A percentile compares a stretch with the other conserved stretches of the same genome.
Conservation (phyloP, 1,284 basidiomycete genomes). For the Ustilago trichophora region DNA sequence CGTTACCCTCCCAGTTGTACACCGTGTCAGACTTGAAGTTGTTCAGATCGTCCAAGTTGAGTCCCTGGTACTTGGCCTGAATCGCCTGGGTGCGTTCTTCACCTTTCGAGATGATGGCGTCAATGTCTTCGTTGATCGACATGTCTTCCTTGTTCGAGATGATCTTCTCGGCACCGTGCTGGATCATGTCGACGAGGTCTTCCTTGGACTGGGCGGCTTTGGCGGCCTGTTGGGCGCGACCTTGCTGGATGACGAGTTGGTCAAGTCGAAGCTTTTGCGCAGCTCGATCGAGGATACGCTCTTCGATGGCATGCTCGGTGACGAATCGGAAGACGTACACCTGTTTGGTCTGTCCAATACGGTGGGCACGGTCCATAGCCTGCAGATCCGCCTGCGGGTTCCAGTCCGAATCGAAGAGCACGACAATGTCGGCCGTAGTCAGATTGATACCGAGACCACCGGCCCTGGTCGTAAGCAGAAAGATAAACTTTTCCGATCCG, state of each 20-base stretch:
- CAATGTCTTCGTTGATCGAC: constrained; percentile 89
- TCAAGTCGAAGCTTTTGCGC: constrained; percentile 95
- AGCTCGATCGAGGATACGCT: constrained; percentile 93
- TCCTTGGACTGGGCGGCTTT: constrained; percentile 88
- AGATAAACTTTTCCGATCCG: constrained; percentile 93
- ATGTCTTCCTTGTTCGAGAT: constrained; percentile 76
- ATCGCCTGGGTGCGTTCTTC: constrained; percentile 89
- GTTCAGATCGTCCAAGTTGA: constrained; percentile 93
- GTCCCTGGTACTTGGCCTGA: constrained; percentile 88
- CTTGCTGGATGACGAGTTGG: constrained; percentile 97
- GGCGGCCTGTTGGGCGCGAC: constrained; percentile 73
- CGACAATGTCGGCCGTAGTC: constrained; percentile 92
- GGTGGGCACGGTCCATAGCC: constrained; percentile 98
- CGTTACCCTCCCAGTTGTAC: constrained; percentile 94
- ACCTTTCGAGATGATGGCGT: constrained; percentile 80
- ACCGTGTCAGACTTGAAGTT: constrained; percentile 92
- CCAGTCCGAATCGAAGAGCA: constrained; percentile 99
- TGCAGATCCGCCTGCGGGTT: constrained; percentile 99
- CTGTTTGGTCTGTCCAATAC: constrained; percentile 98
- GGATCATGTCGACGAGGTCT: constrained; percentile 96
- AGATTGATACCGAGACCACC: constrained; percentile 98
- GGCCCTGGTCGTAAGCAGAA: constrained; percentile 96
- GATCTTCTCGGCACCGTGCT: constrained; percentile 96
- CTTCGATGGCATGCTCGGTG: constrained; percentile 94
- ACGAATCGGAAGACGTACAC: constrained; percentile 98